Evolutionary conservation across 495 filamentous ascomycete species (phyloP).

Genomic region (Aspergillus incahuasiensis): DNA sequence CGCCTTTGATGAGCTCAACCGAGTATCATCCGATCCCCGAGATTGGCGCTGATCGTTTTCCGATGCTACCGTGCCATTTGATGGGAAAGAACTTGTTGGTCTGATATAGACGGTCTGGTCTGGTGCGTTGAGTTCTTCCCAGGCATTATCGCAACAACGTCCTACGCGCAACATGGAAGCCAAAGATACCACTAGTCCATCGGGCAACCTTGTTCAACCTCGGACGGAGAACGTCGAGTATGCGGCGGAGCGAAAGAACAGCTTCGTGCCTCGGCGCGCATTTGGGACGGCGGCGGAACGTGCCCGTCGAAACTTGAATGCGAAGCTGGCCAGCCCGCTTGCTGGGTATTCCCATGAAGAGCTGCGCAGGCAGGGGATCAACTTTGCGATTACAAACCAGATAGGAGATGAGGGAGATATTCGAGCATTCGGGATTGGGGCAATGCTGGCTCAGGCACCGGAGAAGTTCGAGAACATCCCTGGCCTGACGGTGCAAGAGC

Average conservation of each 20-base stretch:
- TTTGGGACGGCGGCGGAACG: constrained; percentile 44
- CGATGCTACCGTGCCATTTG: neutral
- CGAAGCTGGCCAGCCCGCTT: constrained; percentile 68
- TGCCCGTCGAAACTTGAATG: constrained; percentile 49
- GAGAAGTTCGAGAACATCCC: constrained; percentile 48
- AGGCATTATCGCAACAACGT: neutral
- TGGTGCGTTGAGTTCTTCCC: neutral
- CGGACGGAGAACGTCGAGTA: constrained; percentile 17
- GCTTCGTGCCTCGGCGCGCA: constrained; percentile 24
- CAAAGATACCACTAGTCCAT: constrained; percentile 12
- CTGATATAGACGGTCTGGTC: neutral
- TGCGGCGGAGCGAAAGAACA: constrained; percentile 11
- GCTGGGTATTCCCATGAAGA: constrained; percentile 56
- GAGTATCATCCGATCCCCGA: neutral
- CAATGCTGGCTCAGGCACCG: constrained; percentile 61
- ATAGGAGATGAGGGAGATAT: constrained; percentile 59
- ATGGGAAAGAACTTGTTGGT: neutral
- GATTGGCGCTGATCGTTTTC: neutral
- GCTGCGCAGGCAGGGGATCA: constrained; percentile 58
- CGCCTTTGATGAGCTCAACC: neutral
- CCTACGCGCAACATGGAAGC: constrained; percentile 6
- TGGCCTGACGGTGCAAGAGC: constrained; percentile 54
- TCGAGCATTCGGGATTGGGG: constrained; percentile 67
- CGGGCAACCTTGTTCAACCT: constrained; percentile 4
- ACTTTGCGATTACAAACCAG: constrained; percentile 59